These are phyloP conservation scores for Capsicum rhomboideum DNA, from an alignment of 257 asterid species.

Conservation along the genomic window DNA sequence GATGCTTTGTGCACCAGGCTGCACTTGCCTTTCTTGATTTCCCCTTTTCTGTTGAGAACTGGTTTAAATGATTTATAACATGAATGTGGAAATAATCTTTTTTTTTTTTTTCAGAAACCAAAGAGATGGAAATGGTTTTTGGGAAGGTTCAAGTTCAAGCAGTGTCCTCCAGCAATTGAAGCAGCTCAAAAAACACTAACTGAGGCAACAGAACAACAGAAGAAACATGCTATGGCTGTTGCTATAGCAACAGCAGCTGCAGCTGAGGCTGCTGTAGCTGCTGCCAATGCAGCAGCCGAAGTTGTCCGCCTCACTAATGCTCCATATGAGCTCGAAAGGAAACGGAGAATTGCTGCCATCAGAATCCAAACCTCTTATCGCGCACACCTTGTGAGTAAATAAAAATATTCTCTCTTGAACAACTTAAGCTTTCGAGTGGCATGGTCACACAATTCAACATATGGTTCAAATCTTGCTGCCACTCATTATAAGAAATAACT, in stretches of 20 bases:
- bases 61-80: not conserved
- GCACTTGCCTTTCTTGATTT: not conserved
- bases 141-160: slow-evolving; percentile 35
- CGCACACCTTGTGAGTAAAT: slow-evolving; percentile 19
- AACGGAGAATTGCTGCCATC: slow-evolving; percentile 30
- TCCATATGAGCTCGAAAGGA: slow-evolving; percentile 25
- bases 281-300: slow-evolving; percentile 90
- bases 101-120: slow-evolving; percentile 29
- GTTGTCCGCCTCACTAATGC: slow-evolving; percentile 59
- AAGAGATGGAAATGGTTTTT: slow-evolving; percentile 56
- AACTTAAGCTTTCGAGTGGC: not conserved
- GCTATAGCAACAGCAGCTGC: slow-evolving; percentile 85
- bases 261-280: slow-evolving; percentile 85
- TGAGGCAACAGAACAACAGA: slow-evolving; percentile 63
- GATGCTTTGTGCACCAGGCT: not conserved
- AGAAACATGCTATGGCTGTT: slow-evolving; percentile 59
- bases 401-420: not conserved
- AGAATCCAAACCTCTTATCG: slow-evolving; percentile 67
- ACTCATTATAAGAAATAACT: not conserved
- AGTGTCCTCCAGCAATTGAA: slow-evolving; percentile 50
- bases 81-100: not conserved
- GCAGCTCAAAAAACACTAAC: slow-evolving; percentile 34
- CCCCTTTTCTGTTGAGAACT: not conserved
- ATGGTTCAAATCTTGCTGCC: no score
- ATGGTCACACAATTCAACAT: not conserved